Percentiles rank a stretch among this genome's conserved stretches.
These are phyloP conservation scores for Rhynchosporium graminicola DNA, from an alignment of 2,329 filamentous ascomycete species.

Conservation along the genomic window DNA sequence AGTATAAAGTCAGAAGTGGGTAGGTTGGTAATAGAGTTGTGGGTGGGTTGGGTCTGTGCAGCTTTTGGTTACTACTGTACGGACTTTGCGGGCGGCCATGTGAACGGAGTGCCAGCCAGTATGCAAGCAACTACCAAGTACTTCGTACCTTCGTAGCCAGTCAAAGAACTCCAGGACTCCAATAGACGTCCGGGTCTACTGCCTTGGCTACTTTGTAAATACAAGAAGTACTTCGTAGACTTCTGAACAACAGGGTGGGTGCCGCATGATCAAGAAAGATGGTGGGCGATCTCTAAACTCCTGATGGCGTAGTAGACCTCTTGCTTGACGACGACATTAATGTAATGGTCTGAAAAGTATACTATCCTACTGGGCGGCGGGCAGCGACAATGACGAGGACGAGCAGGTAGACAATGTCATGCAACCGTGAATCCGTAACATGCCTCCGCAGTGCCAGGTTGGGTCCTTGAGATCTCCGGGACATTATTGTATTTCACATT, in stretches of 20 bases:
- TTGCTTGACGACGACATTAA: not conserved
- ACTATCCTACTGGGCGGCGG: not conserved
- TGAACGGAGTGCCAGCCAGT: slow-evolving; percentile 18
- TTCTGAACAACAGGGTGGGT: slow-evolving; percentile 27
- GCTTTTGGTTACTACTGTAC: not conserved
- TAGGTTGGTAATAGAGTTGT: too few species aligned
- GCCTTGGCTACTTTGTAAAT: slow-evolving; percentile 19
- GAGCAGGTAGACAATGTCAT: slow-evolving; percentile 2
- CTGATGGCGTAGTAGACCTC: slow-evolving; percentile 29
- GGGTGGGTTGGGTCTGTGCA: too few species aligned
- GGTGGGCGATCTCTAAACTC: slow-evolving; percentile 34
- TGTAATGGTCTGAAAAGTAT: not conserved
- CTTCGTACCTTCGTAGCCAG: not conserved
- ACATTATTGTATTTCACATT: not conserved
- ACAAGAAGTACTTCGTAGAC: slow-evolving; percentile 13
- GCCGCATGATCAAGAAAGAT: slow-evolving; percentile 36
- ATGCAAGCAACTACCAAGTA: slow-evolving; percentile 6
- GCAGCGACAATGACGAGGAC: not conserved
- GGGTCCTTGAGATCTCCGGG: slow-evolving; percentile 4
- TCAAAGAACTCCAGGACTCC: not conserved
- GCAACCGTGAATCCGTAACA: not conserved
- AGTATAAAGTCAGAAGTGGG: too few species aligned
- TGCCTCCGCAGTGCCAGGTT: not conserved
- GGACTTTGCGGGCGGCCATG: slow-evolving; percentile 1
- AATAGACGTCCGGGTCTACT: not conserved